phyloP scores from a whole-genome alignment of 164 flowering plant species.

The Vitis cinerea region DNA sequence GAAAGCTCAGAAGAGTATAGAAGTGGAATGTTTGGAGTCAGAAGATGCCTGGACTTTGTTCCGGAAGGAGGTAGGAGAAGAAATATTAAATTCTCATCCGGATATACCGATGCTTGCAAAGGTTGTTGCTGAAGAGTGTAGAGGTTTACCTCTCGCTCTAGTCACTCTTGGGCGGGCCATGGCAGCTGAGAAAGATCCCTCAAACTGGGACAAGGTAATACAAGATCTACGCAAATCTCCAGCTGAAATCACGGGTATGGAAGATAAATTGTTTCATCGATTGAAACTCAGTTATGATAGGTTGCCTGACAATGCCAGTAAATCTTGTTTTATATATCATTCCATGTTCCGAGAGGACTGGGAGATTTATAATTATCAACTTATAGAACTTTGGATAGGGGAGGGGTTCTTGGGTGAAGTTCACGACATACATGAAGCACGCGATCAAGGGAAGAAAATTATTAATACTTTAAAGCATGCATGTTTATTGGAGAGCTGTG shows the following conservation, averaged over 20 bases:
- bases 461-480: slow-evolving; percentile 4
- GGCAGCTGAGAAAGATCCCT: slow-evolving; percentile 8
- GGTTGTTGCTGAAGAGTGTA: slow-evolving; percentile 6
- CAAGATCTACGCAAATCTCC: not conserved
- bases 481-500: slow-evolving; percentile 1
- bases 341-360: slow-evolving; percentile 11
- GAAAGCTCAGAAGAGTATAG: slow-evolving; percentile 11
- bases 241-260: slow-evolving; percentile 11
- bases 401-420: slow-evolving; percentile 12
- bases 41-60: slow-evolving; percentile 19
- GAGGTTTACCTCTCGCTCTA: slow-evolving; percentile 21
- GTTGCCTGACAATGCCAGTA: not conserved
- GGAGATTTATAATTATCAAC: not conserved
- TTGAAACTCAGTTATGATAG: slow-evolving; percentile 18
- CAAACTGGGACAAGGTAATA: slow-evolving; percentile 13
- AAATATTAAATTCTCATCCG: slow-evolving; percentile 7
- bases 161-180: slow-evolving; percentile 11
- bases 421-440: not conserved
- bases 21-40: slow-evolving; percentile 1
- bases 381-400: slow-evolving; percentile 16
- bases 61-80: slow-evolving; percentile 9
- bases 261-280: not conserved
- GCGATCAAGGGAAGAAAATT: not conserved
- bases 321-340: slow-evolving; percentile 15
- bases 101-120: slow-evolving; percentile 4